Conservation (phyloP, 768 basidiomycete genomes). For the Suillus brevipes region DNA sequence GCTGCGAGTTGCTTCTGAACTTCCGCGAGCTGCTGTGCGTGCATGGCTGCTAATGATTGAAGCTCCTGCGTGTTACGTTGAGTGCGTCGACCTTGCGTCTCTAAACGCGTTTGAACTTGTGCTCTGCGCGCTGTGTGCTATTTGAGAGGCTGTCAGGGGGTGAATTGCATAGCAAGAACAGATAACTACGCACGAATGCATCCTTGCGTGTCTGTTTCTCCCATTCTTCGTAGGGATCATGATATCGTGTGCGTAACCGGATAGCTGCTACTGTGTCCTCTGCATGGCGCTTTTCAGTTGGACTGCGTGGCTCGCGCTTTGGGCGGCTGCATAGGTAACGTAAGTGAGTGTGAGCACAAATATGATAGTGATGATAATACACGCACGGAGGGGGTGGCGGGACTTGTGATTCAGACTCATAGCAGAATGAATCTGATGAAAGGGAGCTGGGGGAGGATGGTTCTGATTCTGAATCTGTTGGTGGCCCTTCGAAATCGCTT, state of each 20-base stretch:
- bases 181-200: constrained; percentile 39
- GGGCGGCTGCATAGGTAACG: constrained; percentile 17
- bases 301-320: constrained; percentile 22
- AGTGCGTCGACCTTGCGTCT: constrained; percentile 18
- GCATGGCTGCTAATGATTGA: constrained; percentile 37
- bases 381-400: constrained; percentile 38
- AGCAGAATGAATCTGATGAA: constrained; percentile 41
- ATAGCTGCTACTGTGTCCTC: constrained; percentile 50
- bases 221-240: constrained; percentile 52
- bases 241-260: constrained; percentile 41
- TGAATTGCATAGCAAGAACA: background rate
- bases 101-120: constrained; percentile 22
- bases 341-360: background rate
- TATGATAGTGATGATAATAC: constrained; percentile 5
- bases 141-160: background rate
- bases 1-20: constrained; percentile 46
- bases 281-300: constrained; percentile 36
- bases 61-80: constrained; percentile 16
- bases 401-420: constrained; percentile 45
- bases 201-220: constrained; percentile 49
- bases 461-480: constrained; percentile 40
- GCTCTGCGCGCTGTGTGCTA: constrained; percentile 43
- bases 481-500: constrained; percentile 29
- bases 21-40: constrained; percentile 53
- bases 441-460: constrained; percentile 23